Percentiles rank a stretch among this genome's conserved stretches.
Evolutionary conservation across 148 eudicot species (phyloP).

Genomic region (Fagopyrum esculentum): DNA sequence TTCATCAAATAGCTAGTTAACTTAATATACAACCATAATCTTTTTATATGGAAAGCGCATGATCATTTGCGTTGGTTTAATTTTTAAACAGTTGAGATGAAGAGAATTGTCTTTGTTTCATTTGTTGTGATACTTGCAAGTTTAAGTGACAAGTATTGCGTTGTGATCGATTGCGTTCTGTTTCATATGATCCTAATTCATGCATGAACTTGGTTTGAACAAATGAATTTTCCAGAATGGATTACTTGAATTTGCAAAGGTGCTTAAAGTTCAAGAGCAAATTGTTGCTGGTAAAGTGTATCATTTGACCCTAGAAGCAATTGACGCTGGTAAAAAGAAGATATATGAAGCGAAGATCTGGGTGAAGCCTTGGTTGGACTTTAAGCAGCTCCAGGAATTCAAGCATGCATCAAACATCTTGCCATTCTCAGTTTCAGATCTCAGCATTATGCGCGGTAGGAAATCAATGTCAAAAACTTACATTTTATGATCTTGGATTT

Average conservation of each 20-base stretch:
- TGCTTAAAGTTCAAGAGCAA: conserved; percentile 13
- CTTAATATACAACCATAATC: too few relatives aligned
- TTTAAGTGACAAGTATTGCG: not conserved
- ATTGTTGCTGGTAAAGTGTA: conserved; percentile 16
- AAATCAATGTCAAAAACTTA: not conserved
- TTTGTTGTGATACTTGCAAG: not conserved
- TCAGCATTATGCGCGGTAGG: conserved; percentile 33
- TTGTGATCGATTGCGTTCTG: not conserved
- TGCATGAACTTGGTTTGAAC: not conserved
- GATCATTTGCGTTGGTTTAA: not conserved
- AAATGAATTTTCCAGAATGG: conserved; percentile 3
- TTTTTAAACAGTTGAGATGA: not conserved
- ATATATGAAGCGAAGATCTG: conserved; percentile 14
- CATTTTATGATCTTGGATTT: not conserved
- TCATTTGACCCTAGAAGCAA: conserved; percentile 15
- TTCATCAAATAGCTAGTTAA: too few relatives aligned
- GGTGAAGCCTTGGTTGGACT: conserved; percentile 22
- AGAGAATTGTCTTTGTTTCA: not conserved
- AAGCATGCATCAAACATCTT: conserved; percentile 11
- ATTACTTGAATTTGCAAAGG: conserved; percentile 10
- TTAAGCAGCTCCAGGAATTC: conserved; percentile 16
- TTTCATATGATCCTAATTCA: not conserved
- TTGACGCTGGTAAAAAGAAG: conserved; percentile 10
- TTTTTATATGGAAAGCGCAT: not conserved
- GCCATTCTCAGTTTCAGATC: conserved; percentile 28